Base-by-base conservation (phyloP, 805 yeast species). In the Candida ponderosae region DNA sequence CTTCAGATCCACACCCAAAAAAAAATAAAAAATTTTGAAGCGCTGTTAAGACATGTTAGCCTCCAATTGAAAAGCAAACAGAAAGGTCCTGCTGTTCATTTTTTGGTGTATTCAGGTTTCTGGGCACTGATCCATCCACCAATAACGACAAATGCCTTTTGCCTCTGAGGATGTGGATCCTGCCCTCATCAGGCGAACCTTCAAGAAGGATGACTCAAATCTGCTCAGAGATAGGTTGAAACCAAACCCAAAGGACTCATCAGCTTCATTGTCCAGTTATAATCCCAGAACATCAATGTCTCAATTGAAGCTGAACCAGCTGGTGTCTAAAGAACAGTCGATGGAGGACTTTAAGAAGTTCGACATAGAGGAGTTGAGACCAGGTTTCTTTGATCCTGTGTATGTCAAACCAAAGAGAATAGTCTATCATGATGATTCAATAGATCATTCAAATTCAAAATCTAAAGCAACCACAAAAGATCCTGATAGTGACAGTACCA, bases 301-400 rank as follows among this genome's bases (percentile, higher is more conserved):
- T 4, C 66, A 62, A 34, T 28, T 63, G 36, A 47, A 54, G 37
- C 42, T 65, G 14, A 48, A 51, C 13, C 48, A 51, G 18, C 45
- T 63, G 18, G 50, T 54, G 2, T 42, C 45, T 9, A 23, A 35
- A 6, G 50, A 49, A 2, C 48, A 52, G 8, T 43, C 49, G 5
- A 48, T 62, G 40, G 59, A 61, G 17, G 47, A 56, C n/a, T 43
- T 66, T 26, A 60, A 59, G 5, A 54, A 54, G 19, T 64, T 54
- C 38, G 62, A 53, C 1, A 36, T 69, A n/a, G 68, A 66, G 37
- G 77, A 71, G 43, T 44, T 66, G 19, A 56, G 76, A 45, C 66
- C 66, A 35, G 74, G 74, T 9, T 70, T 64, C 46, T 71, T 71
- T 41, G 75, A 71, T 44, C 66, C 76, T 2, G 53, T 60, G 1